Base-by-base conservation (phyloP, 441 rosid genomes). In the Adansonia gregorii region DNA sequence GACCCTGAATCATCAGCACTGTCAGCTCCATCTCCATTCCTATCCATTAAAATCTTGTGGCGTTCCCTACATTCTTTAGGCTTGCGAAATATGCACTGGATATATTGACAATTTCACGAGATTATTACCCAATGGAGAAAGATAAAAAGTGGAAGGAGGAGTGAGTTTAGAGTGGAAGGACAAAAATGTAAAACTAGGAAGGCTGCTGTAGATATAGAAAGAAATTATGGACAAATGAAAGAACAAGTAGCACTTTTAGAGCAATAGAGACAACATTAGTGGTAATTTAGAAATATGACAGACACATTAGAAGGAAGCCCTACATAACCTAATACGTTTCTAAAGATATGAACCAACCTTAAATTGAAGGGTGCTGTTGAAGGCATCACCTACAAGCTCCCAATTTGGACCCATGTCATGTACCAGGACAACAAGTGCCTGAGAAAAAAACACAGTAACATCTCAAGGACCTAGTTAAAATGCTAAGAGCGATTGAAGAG, bases 321-420 rank as follows among this genome's bases (percentile, higher is more conserved):
- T 31, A n/a, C 48, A 35, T 54, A 56, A 76, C 24, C 67, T 46
- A 54, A 81, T 43, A 65, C 31, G 76, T 15, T 19, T 10, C 19
- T 4, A 19, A 75, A 22, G 77, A 76, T n/a, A 76, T 15, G 54
- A 55, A 78, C 78, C 83, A 80, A 93, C 99, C 97, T 97, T 92
- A 69, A 97, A 91, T 75, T 95, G 95, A 83, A 94, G 89, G 74
- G 93, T 88, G 82, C 90, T 89, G 82, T 94, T 97, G 83, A 97
- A 86, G 65, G 97, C 98, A 87, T 97, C 99, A 83, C 99, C 91
- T 59, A 97, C 91, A 84, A 97, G 97, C 89, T 94, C 99, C 99
- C 99, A 97, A 76, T 94, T 95, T 54, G 97, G 99, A 79, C 99
- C 99, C 99, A 97, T 88, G 80, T 97, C 99, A 83, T 97, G 99